A percentile compares a stretch with the other conserved stretches of the same genome.
Evolutionary conservation across 495 filamentous ascomycete genomes (phyloP).

Genomic region (Penicillium dipodomyicola): DNA sequence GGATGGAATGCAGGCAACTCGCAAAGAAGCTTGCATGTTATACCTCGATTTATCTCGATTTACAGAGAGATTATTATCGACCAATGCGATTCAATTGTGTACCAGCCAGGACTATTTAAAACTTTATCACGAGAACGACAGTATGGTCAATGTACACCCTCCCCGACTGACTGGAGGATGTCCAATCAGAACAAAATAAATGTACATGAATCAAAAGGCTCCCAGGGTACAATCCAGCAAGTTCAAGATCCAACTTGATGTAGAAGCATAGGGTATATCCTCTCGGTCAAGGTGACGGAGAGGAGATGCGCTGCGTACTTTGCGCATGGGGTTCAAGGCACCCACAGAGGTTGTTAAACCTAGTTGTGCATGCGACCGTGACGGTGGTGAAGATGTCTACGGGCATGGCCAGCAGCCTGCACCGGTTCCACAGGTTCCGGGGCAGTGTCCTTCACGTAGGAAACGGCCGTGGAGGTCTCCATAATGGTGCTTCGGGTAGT

Average conservation of each 20-base stretch:
- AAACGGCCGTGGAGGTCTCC: slow-evolving; percentile 27
- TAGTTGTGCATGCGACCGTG: slow-evolving; percentile 27
- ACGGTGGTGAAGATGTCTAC: slow-evolving; percentile 28
- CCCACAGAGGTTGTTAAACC: slow-evolving; percentile 4
- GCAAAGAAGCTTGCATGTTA: slow-evolving; percentile 1
- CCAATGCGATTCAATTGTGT: slow-evolving; percentile 8
- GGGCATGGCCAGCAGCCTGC: slow-evolving; percentile 12
- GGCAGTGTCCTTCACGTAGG: slow-evolving; percentile 27
- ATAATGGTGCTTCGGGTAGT: slow-evolving; percentile 17
- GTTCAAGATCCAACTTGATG: not conserved
- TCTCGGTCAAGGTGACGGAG: not conserved
- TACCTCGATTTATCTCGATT: not conserved
- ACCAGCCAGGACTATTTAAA: slow-evolving; percentile 23
- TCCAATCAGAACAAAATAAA: slow-evolving; percentile 18
- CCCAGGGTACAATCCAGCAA: slow-evolving; percentile 12
- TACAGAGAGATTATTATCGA: slow-evolving; percentile 5
- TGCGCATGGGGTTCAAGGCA: not conserved
- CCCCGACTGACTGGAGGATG: slow-evolving; percentile 10
- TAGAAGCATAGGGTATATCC: slow-evolving; percentile 5
- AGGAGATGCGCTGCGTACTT: slow-evolving; percentile 19
- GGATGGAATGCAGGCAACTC: not conserved
- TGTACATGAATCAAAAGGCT: slow-evolving; percentile 25
- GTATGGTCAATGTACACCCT: slow-evolving; percentile 19
- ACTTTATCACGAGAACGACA: slow-evolving; percentile 23
- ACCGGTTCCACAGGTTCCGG: slow-evolving; percentile 18